Base-by-base conservation (phyloP, 208 protist species). In the Acanthamoeba healyi region DNA sequence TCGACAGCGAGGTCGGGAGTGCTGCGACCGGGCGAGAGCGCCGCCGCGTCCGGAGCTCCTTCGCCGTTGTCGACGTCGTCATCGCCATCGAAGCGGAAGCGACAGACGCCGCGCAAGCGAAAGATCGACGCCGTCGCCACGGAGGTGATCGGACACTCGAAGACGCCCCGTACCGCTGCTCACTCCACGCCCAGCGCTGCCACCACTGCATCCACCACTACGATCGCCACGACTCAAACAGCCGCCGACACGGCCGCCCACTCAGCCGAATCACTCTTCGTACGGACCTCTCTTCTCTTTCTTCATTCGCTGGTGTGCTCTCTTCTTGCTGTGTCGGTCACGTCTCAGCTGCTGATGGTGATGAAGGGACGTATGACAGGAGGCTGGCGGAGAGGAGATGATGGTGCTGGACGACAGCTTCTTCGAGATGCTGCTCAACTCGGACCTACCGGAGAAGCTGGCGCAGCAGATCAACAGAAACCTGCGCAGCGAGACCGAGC, bases 321-420 rank as follows among this genome's bases (percentile, higher is more conserved):
- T n/a, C n/a, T n/a, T n/a, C n/a, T n/a, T n/a, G n/a, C n/a, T n/a
- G n/a, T n/a, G n/a, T n/a, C n/a, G n/a, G n/a, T n/a, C n/a, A n/a
- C n/a, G n/a, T n/a, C n/a, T n/a, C 54, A 61, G 19, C 24, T 61
- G 54, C 54, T 61, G 54, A 61, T 74, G 36, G 65, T 29, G 36
- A 22, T 29, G 10, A 4, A 38, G 10, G 12, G n/a, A 3, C 9
- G 72, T 22, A 2, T 49, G 9, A 12, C 44, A 49, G 72, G 40
- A 51, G 12, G 40, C 9, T 24, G 72, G 26, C 5, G 72, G 40
- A 14, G 72, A 82, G 38, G 17, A 72, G 63, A 38, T 29, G 63
- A 72, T 82, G 40, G 38, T 82, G n/a, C 42, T 82, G 38, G 72
- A 82, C 72, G 72, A 82, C 40, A 82, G 38, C 72, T 82, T 82